Base-by-base conservation (phyloP, 1,284 basidiomycete genomes). In the Flammula alnicola region DNA sequence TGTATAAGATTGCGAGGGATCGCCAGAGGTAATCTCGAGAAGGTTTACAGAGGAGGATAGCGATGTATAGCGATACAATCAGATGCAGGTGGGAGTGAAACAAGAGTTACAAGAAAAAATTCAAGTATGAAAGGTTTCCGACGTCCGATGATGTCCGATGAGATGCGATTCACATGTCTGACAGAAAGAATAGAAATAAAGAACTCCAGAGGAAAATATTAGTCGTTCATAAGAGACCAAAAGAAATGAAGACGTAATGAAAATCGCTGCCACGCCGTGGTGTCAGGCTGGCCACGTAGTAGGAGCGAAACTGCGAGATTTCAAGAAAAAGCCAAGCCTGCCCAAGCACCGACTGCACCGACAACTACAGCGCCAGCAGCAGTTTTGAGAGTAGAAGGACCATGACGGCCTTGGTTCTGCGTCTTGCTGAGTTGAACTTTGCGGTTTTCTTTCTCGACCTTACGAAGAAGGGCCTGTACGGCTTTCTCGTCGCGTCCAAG, bases 401-500 rank as follows among this genome's bases (percentile, higher is more conserved):
- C 14, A 50, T 57, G 16, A 49, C 57, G 47, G 50, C 50, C 47
- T 57, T 20, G 52, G 44, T 53, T 58, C 25, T 17, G 39, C 9
- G 45, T 40, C 54, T 57, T 66, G 33, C 52, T 51, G 49, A 62
- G 58, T 29, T 57, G 49, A 31, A 55, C 58, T 41, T 72, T 70
- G 42, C 52, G 52, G 20, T 62, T 63, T 47, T 67, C 66, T 10
- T 48, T 52, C 49, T 67, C 61, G 16, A 79, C 65, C 38, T 68
- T 71, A 29, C 58, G 69, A 44, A 56, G 67, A 47, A 70, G 70
- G 39, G 47, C 72, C 59, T 59, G 70, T 56, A 68, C 74, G 37
- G 68, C 66, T 25, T 52, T 52, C 14, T 70, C 63, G 29, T 82
- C 74, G n/a, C 66, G 70, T 22, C 80, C 82, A 17, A 76, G 52